Conservation (phyloP, 768 basidiomycete genomes). For the Suillus decipiens region DNA sequence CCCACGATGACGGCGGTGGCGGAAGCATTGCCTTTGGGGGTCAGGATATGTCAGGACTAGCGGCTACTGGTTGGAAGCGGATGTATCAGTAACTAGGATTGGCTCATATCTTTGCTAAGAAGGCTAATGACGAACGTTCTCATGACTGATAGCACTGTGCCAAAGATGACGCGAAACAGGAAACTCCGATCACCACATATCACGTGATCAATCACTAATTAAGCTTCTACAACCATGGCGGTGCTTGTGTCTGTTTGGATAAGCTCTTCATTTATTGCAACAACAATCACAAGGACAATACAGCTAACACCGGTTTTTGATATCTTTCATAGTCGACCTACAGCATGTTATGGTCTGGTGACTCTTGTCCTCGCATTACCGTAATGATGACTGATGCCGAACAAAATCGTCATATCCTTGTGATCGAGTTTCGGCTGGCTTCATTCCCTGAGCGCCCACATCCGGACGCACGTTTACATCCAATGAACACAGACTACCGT, state of each 20-base stretch:
- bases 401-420: too few relatives aligned
- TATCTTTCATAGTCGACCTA: not conserved
- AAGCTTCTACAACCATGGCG: too few relatives aligned
- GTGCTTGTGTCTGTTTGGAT: too few relatives aligned
- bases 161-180: slow-evolving; percentile 15
- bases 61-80: not conserved
- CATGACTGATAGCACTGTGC: slow-evolving; percentile 23
- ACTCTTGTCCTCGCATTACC: too few relatives aligned
- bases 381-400: too few relatives aligned
- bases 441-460: not conserved
- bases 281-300: too few relatives aligned
- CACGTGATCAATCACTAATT: slow-evolving; percentile 2
- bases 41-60: not conserved
- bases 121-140: slow-evolving; percentile 20
- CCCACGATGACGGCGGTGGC: slow-evolving; percentile 16
- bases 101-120: not conserved
- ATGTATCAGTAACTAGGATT: not conserved
- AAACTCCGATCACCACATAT: slow-evolving; percentile 10
- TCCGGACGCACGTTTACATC: not conserved
- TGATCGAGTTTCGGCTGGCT: too few relatives aligned
- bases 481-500: not conserved
- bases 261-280: too few relatives aligned
- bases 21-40: not conserved
- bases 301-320: not conserved
- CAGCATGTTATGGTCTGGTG: not conserved